phyloP scores from a whole-genome alignment of 495 filamentous ascomycete species.

The Chlorociboria aeruginascens region DNA sequence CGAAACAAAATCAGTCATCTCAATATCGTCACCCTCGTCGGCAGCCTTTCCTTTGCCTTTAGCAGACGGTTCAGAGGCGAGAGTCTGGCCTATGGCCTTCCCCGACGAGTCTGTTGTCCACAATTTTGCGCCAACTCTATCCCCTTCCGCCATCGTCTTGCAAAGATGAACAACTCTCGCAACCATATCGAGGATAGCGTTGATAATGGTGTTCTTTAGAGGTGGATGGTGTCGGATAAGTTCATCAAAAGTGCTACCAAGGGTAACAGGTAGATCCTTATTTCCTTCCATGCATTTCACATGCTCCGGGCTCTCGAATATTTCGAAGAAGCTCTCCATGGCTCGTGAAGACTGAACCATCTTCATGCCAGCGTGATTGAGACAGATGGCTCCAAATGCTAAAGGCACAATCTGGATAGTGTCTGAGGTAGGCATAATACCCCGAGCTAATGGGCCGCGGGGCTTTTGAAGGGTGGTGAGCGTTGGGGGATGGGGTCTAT shows the following conservation, averaged over 20 bases:
- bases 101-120: slow-evolving; percentile 42
- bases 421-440: slow-evolving; percentile 74
- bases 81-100: slow-evolving; percentile 29
- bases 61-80: not conserved
- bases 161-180: slow-evolving; percentile 62
- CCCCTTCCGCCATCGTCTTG: slow-evolving; percentile 47
- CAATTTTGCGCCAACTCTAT: slow-evolving; percentile 69
- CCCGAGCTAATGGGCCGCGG: slow-evolving; percentile 43
- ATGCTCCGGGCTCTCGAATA: slow-evolving; percentile 86
- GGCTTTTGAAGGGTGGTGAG: slow-evolving; percentile 24
- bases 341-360: slow-evolving; percentile 77
- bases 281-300: slow-evolving; percentile 71
- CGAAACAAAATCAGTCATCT: slow-evolving; percentile 40
- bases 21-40: slow-evolving; percentile 35
- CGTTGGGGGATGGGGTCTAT: slow-evolving; percentile 8
- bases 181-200: slow-evolving; percentile 72
- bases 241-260: slow-evolving; percentile 87
- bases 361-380: slow-evolving; percentile 80
- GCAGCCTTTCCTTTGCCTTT: slow-evolving; percentile 31
- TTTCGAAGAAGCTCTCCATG: slow-evolving; percentile 77
- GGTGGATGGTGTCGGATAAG: slow-evolving; percentile 85
- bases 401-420: slow-evolving; percentile 75
- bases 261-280: slow-evolving; percentile 44
- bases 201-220: slow-evolving; percentile 66
- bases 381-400: slow-evolving; percentile 85